Percentiles rank a stretch among this genome's conserved stretches.
Conservation (phyloP, 2,329 filamentous ascomycete genomes). For the Zasmidium angulare region DNA sequence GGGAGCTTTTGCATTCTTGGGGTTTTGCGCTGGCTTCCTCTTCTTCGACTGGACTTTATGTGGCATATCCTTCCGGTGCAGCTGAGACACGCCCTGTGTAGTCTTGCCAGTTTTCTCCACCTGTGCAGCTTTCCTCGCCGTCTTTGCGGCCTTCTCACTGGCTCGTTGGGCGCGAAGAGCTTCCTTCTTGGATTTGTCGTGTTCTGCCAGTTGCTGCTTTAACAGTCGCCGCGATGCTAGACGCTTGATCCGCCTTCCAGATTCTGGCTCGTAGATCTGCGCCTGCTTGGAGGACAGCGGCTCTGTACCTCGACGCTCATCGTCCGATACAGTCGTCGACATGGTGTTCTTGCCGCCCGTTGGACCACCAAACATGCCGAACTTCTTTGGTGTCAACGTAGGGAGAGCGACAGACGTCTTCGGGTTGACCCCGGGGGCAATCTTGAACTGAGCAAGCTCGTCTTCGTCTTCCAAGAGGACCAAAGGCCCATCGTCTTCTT, state of each 20-base stretch:
- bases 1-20: not conserved
- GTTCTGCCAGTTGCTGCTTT: conserved; percentile 5
- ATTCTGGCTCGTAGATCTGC: not conserved
- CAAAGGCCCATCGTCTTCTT: not conserved
- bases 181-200: conserved; percentile 9
- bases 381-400: conserved; percentile 13
- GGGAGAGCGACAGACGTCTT: conserved; percentile 12
- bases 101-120: conserved; percentile 8
- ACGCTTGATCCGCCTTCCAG: not conserved
- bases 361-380: conserved; percentile 13
- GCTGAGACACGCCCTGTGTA: not conserved
- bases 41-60: too few species aligned
- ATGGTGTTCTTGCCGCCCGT: not conserved
- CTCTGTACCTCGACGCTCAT: not conserved
- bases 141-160: conserved; percentile 6
- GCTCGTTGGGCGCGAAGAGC: not conserved
- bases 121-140: not conserved
- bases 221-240: conserved; percentile 3
- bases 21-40: not conserved
- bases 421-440: conserved; percentile 15
- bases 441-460: conserved; percentile 4
- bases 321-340: not conserved
- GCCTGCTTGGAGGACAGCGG: not conserved
- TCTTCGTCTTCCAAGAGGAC: not conserved
- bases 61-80: too few species aligned